phyloP scores from a whole-genome alignment of 2,329 filamentous ascomycete genomes.

The Scedosporium aurantiacum region DNA sequence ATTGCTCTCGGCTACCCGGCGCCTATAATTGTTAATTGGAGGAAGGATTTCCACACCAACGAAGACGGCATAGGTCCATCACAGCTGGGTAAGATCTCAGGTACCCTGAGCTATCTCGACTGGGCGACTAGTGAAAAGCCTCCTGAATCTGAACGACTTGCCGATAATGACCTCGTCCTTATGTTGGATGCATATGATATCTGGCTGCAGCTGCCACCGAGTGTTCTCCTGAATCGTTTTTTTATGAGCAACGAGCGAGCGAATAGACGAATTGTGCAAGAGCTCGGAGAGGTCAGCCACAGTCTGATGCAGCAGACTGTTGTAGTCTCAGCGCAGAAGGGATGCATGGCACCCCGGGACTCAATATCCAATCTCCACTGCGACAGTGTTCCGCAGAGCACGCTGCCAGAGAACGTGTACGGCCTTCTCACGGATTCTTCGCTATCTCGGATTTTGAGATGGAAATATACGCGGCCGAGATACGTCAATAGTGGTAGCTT shows the following conservation, averaged over 20 bases:
- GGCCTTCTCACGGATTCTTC: no score
- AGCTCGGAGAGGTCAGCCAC: neutral
- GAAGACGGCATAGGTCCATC: constrained; percentile 16
- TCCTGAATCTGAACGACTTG: neutral
- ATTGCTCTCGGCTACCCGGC: constrained; percentile 18
- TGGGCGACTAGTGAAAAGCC: neutral
- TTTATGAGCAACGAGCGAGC: neutral
- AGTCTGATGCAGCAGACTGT: neutral
- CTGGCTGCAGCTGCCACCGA: constrained; percentile 28
- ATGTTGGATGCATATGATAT: constrained; percentile 27
- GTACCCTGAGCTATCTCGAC: constrained; percentile 16
- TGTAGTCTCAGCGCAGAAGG: neutral
- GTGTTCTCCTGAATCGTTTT: constrained; percentile 23
- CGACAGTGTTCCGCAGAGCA: no score
- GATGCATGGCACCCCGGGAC: neutral
- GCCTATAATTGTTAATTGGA: constrained; percentile 19
- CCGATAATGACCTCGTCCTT: constrained; percentile 21
- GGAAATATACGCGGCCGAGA: no score
- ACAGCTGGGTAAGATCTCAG: constrained; percentile 17
- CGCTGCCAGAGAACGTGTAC: no score
- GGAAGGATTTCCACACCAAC: constrained; percentile 10
- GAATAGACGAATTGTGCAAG: neutral
- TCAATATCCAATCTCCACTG: no score
- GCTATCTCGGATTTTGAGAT: no score
- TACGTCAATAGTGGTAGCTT: no score